A percentile compares a stretch with the other conserved stretches of the same genome.
Evolutionary conservation across 202 grass and related monocot genomes (phyloP).

Genomic region (Brachypodium distachyon): DNA sequence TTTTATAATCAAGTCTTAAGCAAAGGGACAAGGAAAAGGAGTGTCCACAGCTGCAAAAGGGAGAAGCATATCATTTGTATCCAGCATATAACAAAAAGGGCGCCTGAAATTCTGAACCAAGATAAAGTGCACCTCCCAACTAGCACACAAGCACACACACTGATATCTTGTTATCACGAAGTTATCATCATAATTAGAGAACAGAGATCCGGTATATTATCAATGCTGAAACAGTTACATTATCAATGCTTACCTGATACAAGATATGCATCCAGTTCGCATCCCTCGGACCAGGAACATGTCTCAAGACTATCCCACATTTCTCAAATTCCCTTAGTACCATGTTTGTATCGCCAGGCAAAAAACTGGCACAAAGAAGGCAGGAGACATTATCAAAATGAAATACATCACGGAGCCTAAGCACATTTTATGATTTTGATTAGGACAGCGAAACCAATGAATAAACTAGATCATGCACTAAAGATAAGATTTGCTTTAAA

Average conservation of each 20-base stretch:
- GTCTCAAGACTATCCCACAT: slow-evolving; percentile 78
- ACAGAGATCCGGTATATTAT: background rate
- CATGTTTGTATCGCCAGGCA: slow-evolving; percentile 62
- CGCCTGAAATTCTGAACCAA: background rate
- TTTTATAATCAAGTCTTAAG: background rate
- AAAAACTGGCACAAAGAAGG: slow-evolving; percentile 49
- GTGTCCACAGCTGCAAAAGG: background rate
- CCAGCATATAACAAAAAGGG: no score
- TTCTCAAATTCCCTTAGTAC: slow-evolving; percentile 92
- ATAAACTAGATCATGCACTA: background rate
- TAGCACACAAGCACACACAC: background rate
- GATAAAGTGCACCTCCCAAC: background rate
- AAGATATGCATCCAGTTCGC: slow-evolving; percentile 97
- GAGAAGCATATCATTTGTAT: no score
- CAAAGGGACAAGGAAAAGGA: background rate
- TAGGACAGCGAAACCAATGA: background rate
- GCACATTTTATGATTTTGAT: background rate
- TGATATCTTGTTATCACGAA: background rate
- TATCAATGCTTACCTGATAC: slow-evolving; percentile 62
- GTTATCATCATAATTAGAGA: background rate
- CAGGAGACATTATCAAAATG: background rate
- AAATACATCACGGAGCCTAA: background rate
- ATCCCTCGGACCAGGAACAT: slow-evolving; percentile 70
- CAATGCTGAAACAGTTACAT: slow-evolving; percentile 2
- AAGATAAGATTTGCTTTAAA: background rate